Conservation (phyloP, 2,329 filamentous ascomycete species). For the Xylaria sp. region DNA sequence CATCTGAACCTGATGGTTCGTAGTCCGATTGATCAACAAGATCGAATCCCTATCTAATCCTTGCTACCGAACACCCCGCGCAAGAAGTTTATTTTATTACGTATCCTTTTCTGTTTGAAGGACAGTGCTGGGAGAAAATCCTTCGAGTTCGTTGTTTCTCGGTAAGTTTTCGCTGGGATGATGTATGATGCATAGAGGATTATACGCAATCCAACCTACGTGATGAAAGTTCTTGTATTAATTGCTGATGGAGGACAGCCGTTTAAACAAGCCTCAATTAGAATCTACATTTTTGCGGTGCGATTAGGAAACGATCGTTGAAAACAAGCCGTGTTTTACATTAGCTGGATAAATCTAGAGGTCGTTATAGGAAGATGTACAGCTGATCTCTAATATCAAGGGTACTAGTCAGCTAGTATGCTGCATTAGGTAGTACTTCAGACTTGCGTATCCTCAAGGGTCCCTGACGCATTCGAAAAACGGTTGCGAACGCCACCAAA, state of each 20-base stretch:
- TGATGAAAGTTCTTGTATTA: background rate
- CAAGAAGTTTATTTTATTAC: background rate
- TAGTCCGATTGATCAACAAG: background rate
- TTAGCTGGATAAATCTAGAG: background rate
- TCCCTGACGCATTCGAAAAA: background rate
- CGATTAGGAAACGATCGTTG: background rate
- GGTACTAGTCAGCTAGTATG: background rate
- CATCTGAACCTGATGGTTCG: background rate
- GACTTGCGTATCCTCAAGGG: conserved; percentile 3
- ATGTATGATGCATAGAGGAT: background rate
- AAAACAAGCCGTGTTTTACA: background rate
- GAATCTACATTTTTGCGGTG: background rate
- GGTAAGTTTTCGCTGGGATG: background rate
- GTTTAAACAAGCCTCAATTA: background rate
- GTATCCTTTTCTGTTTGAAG: background rate
- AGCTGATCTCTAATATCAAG: background rate
- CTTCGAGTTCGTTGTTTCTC: background rate
- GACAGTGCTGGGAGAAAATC: background rate
- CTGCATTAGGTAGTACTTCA: too few relatives aligned
- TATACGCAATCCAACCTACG: background rate
- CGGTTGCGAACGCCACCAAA: conserved; percentile 1
- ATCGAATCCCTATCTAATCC: background rate
- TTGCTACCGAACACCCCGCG: background rate
- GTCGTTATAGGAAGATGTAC: background rate
- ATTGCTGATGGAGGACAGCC: background rate